Base-by-base conservation (phyloP, 2,329 filamentous ascomycete genomes). In the Arthrobotrys musiformis region DNA sequence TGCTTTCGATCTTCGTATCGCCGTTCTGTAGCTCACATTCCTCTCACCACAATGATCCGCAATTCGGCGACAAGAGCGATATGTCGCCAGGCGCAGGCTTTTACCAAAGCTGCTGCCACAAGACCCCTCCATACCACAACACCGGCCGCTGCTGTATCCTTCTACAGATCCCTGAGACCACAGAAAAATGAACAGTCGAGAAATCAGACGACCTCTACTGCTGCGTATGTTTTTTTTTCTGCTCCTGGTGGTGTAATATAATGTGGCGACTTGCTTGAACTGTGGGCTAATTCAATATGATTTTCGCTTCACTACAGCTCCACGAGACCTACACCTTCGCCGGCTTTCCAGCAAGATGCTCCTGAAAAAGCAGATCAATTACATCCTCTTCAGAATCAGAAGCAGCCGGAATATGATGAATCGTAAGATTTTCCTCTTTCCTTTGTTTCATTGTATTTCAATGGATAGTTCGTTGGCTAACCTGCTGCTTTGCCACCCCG, bases 331-430 rank as follows among this genome's bases (percentile, higher is more conserved):
- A 64, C 79, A 46, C 80, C 80, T 50, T 80, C 80, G 17, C 79
- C 80, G 44, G 37, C 79, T 22, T 87, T 87, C 82, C 87, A 87
- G 81, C 85, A 86, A 81, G 86, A 87, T 80, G 82, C 83, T 33
- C 78, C 46, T 11, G 66, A 79, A 26, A 85, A 85, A 70, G 86
- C 86, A 82, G 89, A 92, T 88, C 89, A 86, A 79, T 83, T 92
- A 77, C 90, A 92, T 80, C 90, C 90, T 78, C 86, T 93, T 78
- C 88, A 89, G 81, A 88, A 88, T 82, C 85, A 86, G 67, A 85
- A 86, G 82, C 84, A 86, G 75, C 86, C 86, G 70, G 89, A 91
- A 79, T 90, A 93, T 87, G 92, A 94, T 84, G 92, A 94, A 84
- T 93, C 92, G 90, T 93, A 90, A 80, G 91, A 87, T 66, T 61